Conservation (phyloP, 371 early-diverging fungal genomes). For the Chytridiales sp. region DNA sequence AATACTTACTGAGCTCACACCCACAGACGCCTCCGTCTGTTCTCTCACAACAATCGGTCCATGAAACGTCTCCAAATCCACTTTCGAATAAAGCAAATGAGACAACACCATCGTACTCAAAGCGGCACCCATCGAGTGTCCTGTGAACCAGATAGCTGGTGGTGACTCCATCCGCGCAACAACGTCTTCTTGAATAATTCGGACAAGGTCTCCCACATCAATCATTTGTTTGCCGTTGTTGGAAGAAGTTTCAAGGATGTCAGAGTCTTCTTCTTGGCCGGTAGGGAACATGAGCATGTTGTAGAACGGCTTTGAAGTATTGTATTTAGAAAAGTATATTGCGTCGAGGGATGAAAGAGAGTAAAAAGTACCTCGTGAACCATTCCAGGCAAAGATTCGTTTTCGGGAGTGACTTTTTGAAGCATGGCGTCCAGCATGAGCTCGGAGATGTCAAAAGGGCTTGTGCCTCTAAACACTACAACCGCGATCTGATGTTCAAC, state of each 20-base stretch:
- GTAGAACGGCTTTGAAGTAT: conserved; percentile 13
- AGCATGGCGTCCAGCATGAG: conserved; percentile 19
- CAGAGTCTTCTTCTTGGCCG: background rate
- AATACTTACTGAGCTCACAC: background rate
- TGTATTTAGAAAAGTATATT: background rate
- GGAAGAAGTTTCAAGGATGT: background rate
- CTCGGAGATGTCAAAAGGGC: conserved; percentile 30
- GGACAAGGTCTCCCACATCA: conserved; percentile 5
- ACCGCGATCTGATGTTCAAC: conserved; percentile 14
- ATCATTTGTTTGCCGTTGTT: too few species aligned
- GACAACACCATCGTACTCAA: conserved; percentile 24
- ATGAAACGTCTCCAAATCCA: conserved; percentile 12
- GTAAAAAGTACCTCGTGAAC: conserved; percentile 21
- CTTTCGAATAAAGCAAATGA: conserved; percentile 20
- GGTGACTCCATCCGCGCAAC: conserved; percentile 6
- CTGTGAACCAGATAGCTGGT: conserved; percentile 29
- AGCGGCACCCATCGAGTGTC: conserved; percentile 26
- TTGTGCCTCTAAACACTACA: conserved; percentile 19
- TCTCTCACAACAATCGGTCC: too few species aligned
- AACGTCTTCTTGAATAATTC: conserved; percentile 11
- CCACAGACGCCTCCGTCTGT: too few species aligned
- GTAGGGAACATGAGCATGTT: conserved; percentile 22
- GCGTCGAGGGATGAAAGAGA: background rate
- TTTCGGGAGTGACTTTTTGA: conserved; percentile 15
- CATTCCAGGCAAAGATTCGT: conserved; percentile 20